Percentiles rank a stretch among this genome's conserved stretches.
phyloP scores from a whole-genome alignment of 306 rosid genomes.

The Hippophae rhamnoides region DNA sequence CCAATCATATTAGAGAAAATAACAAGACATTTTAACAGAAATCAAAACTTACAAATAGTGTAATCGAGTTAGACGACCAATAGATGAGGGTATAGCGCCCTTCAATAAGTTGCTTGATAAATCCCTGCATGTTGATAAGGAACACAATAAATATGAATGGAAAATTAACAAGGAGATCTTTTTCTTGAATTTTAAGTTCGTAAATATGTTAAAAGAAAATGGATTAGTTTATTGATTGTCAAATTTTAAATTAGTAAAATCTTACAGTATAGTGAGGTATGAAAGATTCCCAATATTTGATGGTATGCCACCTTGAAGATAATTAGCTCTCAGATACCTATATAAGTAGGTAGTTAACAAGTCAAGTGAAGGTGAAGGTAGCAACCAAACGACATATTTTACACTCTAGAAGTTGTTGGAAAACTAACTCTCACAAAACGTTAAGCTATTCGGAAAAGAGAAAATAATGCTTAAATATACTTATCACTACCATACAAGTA shows the following conservation, averaged over 20 bases:
- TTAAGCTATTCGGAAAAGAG: no score
- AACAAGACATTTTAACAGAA: conserved; percentile 1
- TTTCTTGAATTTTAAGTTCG: background rate
- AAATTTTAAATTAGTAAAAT: background rate
- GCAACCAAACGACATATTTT: no score
- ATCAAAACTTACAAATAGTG: conserved; percentile 52
- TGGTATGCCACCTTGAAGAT: conserved; percentile 89
- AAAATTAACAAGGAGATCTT: background rate
- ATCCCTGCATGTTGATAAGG: conserved; percentile 41
- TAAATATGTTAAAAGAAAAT: no score
- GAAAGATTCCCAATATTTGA: conserved; percentile 83
- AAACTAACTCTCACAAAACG: no score
- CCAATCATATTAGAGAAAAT: background rate
- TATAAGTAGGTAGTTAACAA: background rate
- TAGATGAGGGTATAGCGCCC: conserved; percentile 90
- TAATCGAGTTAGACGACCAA: conserved; percentile 69
- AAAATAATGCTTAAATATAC: no score
- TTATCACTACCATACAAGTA: no score
- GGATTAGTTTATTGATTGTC: no score
- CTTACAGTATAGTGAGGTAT: conserved; percentile 77
- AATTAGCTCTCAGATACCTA: conserved; percentile 93
- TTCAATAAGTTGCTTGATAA: conserved; percentile 75
- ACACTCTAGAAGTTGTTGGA: no score
- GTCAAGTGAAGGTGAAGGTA: no score
- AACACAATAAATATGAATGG: conserved; percentile 12